These are phyloP conservation scores for Komagataella pastoris DNA, from an alignment of 805 yeast genomes.

Conservation along the genomic window DNA sequence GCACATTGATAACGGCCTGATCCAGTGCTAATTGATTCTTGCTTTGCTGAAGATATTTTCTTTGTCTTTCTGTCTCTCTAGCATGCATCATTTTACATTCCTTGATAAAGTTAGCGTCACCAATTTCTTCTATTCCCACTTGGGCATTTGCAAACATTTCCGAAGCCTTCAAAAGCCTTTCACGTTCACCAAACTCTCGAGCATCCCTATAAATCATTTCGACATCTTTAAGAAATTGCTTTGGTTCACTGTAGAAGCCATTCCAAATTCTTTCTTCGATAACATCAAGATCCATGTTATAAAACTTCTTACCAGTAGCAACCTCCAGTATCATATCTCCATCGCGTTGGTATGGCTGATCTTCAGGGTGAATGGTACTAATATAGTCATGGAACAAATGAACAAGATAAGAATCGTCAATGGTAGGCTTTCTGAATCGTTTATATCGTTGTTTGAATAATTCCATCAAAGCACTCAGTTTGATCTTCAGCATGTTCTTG, in stretches of 20 bases:
- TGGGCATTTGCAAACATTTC: conserved; percentile 96
- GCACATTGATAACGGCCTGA: conserved; percentile 5
- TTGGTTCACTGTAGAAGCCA: conserved; percentile 88
- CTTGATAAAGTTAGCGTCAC: conserved; percentile 43
- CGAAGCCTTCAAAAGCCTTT: conserved; percentile 65
- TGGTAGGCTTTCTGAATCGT: conserved; percentile 79
- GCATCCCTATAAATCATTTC: conserved; percentile 78
- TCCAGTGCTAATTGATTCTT: conserved; percentile 13
- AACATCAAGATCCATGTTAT: conserved; percentile 87
- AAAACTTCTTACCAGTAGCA: conserved; percentile 55
- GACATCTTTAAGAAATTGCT: conserved; percentile 75
- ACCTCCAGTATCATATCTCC: conserved; percentile 75
- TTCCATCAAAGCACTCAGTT: conserved; percentile 81
- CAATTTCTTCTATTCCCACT: conserved; percentile 86
- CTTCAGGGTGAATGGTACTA: conserved; percentile 6
- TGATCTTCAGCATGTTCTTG: conserved; percentile 75
- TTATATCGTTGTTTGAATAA: conserved; percentile 77
- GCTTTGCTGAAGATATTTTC: conserved; percentile 25
- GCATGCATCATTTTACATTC: conserved; percentile 65
- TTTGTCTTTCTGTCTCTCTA: conserved; percentile 48
- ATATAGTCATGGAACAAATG: conserved; percentile 61
- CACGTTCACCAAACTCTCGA: conserved; percentile 65
- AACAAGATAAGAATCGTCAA: conserved; percentile 61
- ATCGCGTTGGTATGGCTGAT: conserved; percentile 33
- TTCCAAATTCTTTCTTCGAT: conserved; percentile 95